Evolutionary conservation across 1,284 basidiomycete genomes (phyloP), one percentile per base, ranked within the genome.

Genomic region (Tilletia setariae): DNA sequence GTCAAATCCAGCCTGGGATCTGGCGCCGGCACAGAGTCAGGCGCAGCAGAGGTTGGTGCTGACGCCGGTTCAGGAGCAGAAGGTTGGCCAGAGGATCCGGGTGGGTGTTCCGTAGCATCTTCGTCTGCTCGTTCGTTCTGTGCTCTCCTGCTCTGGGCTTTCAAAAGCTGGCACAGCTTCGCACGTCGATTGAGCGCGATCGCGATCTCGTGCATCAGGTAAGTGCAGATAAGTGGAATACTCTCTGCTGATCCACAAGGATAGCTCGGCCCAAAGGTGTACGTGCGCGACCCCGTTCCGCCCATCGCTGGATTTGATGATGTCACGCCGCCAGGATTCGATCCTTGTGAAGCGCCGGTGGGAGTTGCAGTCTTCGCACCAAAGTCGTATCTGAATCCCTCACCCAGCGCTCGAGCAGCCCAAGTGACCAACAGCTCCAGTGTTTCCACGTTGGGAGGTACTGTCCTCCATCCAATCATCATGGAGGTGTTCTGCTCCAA

Each of bases 201-300:
- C 56, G 56, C 56, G 28, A 61, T 61, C 56, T 61, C 56, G 30
- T 32, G 32, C 28, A 61, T 25, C 30, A 61, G 28, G 35, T 61
- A 61, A 16, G 28, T 32, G 4, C 28, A 32, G 1, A 61, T 30
- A 11, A 61, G 56, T 30, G 56, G 56, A 32, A 61, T 40, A 40
- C 56, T 61, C 28, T 61, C 56, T 19, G 56, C 56, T 30, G 56
- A 61, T 11, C 56, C 56, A 30, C 56, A 61, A 6, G 56, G 53
- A 25, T 16, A 30, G 15, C 28, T 9, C 30, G 11, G 28, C 11
- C 28, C 28, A 30, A 61, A 61, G 25, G 56, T 13, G 28, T 61
- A 61, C 1, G 56, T 61, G 2, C 56, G 56, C 11, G 13, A 4
- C 25, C 25, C 51, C 6, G 11, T 40, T 11, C 35, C 35, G 35